phyloP scores from a whole-genome alignment of 371 early-diverging fungal genomes.

The Fennellomyces sp. region DNA sequence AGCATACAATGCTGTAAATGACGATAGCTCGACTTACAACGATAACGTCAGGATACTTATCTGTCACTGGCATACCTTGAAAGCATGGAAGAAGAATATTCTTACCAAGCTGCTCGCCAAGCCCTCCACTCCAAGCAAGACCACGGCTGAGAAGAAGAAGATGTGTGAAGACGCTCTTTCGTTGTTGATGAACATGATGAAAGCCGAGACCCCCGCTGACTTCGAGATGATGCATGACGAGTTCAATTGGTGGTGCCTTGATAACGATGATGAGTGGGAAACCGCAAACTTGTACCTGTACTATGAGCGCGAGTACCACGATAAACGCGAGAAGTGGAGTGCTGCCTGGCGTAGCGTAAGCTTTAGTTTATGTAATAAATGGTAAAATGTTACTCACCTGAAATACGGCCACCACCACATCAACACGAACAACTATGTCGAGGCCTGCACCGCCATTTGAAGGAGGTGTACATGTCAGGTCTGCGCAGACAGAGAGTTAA shows the following conservation, averaged over 20 bases:
- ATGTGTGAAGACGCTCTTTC: not conserved
- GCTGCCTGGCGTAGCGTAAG: not conserved
- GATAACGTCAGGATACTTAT: not conserved
- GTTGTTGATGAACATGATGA: slow-evolving; percentile 1
- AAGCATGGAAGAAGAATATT: slow-evolving; percentile 10
- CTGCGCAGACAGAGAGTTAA: too few species aligned
- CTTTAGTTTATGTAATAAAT: too few species aligned
- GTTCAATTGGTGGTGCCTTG: not conserved
- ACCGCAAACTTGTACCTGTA: not conserved
- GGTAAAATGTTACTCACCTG: too few species aligned
- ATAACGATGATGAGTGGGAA: not conserved
- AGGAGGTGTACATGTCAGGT: too few species aligned
- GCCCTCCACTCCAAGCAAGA: not conserved
- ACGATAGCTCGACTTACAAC: not conserved
- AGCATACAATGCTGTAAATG: not conserved
- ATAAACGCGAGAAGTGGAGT: not conserved
- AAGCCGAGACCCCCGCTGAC: not conserved
- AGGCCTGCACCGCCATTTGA: too few species aligned
- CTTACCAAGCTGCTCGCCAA: too few species aligned
- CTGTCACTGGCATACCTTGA: slow-evolving; percentile 8
- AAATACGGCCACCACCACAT: too few species aligned
- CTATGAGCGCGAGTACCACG: too few species aligned
- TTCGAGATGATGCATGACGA: not conserved
- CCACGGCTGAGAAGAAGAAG: too few species aligned
- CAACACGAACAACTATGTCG: too few species aligned